phyloP scores from a whole-genome alignment of 2,329 filamentous ascomycete species.

The Colletotrichum endophyticum region DNA sequence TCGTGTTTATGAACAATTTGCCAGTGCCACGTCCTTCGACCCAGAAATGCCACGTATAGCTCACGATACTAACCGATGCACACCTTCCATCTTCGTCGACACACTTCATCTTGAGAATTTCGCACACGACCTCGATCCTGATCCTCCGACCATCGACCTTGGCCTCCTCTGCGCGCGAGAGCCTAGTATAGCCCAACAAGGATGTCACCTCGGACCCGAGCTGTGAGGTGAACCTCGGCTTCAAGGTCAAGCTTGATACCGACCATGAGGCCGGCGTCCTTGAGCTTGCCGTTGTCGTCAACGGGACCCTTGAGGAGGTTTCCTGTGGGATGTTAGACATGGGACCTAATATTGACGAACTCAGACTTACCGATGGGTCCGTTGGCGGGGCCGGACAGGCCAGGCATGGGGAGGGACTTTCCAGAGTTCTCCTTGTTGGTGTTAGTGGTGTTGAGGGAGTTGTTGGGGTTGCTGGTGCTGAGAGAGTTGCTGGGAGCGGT shows the following conservation, averaged over 20 bases:
- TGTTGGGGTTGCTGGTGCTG: conserved; percentile 6
- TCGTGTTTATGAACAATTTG: background rate
- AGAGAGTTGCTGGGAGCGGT: background rate
- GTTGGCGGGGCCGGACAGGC: conserved; percentile 39
- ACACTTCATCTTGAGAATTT: background rate
- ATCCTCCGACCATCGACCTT: background rate
- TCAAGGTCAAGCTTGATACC: conserved; percentile 69
- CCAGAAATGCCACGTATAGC: background rate
- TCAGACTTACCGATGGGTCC: conserved; percentile 26
- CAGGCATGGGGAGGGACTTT: conserved; percentile 45
- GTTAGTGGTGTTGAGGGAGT: conserved; percentile 12
- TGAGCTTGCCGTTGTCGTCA: conserved; percentile 61
- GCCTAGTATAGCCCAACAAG: conserved; percentile 59
- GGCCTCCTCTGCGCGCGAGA: background rate
- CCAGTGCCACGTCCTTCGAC: background rate
- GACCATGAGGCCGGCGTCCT: conserved; percentile 61
- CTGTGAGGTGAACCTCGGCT: conserved; percentile 66
- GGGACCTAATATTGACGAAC: rapidly evolving
- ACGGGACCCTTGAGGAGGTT: conserved; percentile 62
- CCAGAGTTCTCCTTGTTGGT: conserved; percentile 44
- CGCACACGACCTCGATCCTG: background rate
- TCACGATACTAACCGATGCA: background rate
- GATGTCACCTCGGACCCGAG: conserved; percentile 65
- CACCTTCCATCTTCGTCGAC: background rate
- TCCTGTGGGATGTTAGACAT: conserved; percentile 33